Evolutionary conservation across 2,329 filamentous ascomycete species (phyloP), one percentile per base, ranked within the genome.

Genomic region (Fusarium sp.): DNA sequence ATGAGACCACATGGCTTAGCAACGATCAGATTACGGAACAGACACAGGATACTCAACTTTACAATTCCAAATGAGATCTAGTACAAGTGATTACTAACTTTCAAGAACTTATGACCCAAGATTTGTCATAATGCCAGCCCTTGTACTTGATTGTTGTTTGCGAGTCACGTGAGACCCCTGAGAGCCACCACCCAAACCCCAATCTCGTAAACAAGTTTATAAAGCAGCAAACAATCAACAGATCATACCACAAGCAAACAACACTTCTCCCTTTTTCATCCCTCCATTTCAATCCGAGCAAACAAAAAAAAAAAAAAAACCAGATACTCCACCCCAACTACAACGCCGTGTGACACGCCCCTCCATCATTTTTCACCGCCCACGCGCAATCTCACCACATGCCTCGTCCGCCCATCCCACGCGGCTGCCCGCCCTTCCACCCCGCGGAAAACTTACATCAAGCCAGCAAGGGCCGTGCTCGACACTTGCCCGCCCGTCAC

Each of bases 351-450:
- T 75, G 72, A 70, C 64, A 69, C 48, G 39, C 63, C 72, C 68
- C 60, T 52, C 45, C 45, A 27, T 29, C 60, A 35, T 22, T 39
- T 48, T 39, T 62, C 16, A 58, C 27, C 43, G 48, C 52, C 52
- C 68, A 72, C 72, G 58, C 68, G 65, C 65, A 75, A 74, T 75
- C 62, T 74, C 62, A 64, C 45, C 41, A 41, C 72, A 74, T 74
- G 65, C 72, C 72, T 74, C 24, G 13, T n/a, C 39, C 48, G 29
- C 35, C 60, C 61, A 65, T 60, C 52, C 64, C 35, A 37, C 27
- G 67, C 37, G 56, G 37, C 43, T 56, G 13, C 18, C 16, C 29
- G 8, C 48, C 16, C 58, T 31, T 35, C 18, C 7, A 6, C 10
- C 20, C 59, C 18, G 16, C 11, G 16, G 11, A 31, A 24, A 60